Evolutionary conservation across 2,329 filamentous ascomycete species (phyloP).

Genomic region (Epichloe typhina): DNA sequence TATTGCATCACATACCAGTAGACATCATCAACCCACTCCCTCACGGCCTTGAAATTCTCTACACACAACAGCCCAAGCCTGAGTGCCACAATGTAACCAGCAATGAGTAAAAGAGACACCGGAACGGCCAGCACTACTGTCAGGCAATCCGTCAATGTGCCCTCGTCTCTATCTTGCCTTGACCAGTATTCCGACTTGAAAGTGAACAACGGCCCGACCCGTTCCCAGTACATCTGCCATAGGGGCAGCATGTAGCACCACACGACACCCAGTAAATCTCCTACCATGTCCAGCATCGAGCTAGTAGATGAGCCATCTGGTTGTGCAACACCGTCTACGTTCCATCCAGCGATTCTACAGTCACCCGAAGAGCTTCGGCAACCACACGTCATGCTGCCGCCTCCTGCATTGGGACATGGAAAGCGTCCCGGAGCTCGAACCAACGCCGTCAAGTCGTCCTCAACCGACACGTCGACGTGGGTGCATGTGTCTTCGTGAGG

Average conservation of each 20-base stretch:
- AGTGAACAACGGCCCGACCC: constrained; percentile 27
- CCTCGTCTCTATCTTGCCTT: constrained; percentile 11
- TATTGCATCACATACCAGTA: constrained; percentile 1
- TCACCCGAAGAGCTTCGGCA: constrained; percentile 11
- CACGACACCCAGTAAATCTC: neutral
- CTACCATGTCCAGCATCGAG: neutral
- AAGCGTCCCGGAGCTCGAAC: constrained; percentile 15
- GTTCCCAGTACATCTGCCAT: constrained; percentile 20
- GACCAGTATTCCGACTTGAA: constrained; percentile 22
- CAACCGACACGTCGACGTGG: neutral
- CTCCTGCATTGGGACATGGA: constrained; percentile 15
- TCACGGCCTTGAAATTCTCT: constrained; percentile 7
- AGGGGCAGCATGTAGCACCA: constrained; percentile 5
- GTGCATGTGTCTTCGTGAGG: neutral
- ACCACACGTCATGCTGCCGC: constrained; percentile 16
- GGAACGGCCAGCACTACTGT: constrained; percentile 16
- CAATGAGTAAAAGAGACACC: constrained; percentile 12
- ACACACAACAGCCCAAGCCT: constrained; percentile 11
- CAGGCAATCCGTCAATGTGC: constrained; percentile 13
- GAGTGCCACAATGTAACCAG: constrained; percentile 15
- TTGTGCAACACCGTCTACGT: neutral
- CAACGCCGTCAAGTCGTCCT: constrained; percentile 5
- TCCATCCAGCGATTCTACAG: too few species aligned
- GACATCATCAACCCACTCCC: constrained; percentile 3
- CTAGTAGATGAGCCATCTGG: neutral